These are phyloP conservation scores for Paramecium caudatum DNA, from an alignment of 73 alveolate species.

Conservation along the genomic window DNA sequence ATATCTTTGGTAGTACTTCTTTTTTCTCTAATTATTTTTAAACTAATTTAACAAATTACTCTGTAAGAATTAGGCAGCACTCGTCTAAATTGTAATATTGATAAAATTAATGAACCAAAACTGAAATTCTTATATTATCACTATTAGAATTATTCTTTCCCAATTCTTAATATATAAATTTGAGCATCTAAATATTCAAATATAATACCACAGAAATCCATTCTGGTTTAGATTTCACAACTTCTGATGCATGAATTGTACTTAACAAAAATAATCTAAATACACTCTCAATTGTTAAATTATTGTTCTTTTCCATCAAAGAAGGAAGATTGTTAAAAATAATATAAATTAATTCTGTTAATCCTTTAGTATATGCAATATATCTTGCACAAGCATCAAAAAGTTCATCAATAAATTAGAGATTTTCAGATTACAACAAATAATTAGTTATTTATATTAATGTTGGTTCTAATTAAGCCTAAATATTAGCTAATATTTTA, in stretches of 20 bases:
- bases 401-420: neutral
- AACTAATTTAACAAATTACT: neutral
- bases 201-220: neutral
- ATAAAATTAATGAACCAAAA: neutral
- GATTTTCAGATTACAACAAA: conserved; percentile 13
- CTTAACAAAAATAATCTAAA: neutral
- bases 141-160: neutral
- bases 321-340: conserved; percentile 5
- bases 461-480: conserved; percentile 51
- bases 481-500: neutral
- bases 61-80: neutral
- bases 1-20: conserved; percentile 13
- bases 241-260: conserved; percentile 12
- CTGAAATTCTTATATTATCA: neutral
- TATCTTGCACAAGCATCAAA: conserved; percentile 42
- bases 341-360: neutral
- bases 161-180: neutral
- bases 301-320: neutral
- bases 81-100: conserved; percentile 1
- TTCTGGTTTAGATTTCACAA: conserved; percentile 44
- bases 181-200: neutral
- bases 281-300: neutral
- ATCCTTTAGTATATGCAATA: conserved; percentile 33
- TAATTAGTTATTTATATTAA: neutral
- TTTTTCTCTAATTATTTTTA: neutral